phyloP scores from a whole-genome alignment of 2,329 filamentous ascomycete species.

The Thermothelomyces thermophilus region DNA sequence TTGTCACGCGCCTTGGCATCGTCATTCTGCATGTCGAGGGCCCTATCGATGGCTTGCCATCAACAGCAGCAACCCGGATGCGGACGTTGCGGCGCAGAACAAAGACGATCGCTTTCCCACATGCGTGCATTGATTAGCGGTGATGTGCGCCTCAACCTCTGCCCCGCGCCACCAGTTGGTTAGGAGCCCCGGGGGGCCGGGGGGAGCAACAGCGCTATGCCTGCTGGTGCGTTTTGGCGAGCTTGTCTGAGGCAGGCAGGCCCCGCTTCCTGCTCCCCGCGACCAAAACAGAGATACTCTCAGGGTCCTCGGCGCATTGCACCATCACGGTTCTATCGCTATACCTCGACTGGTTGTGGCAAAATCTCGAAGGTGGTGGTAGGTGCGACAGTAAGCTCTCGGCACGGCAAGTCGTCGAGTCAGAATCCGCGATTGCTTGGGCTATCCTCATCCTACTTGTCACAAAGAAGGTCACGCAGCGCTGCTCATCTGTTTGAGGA shows the following conservation, averaged over 20 bases:
- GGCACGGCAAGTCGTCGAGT: neutral
- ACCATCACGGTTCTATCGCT: neutral
- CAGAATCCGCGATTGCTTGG: neutral
- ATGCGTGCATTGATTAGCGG: neutral
- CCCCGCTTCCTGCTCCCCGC: neutral
- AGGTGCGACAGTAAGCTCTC: too few species aligned
- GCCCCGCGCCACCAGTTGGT: slow-evolving; percentile 1
- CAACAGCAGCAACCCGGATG: neutral
- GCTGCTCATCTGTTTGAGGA: neutral
- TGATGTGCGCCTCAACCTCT: slow-evolving; percentile 1
- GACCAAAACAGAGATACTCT: neutral
- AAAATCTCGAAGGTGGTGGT: neutral
- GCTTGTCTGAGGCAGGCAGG: neutral
- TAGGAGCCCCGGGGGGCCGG: too few species aligned
- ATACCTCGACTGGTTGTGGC: neutral
- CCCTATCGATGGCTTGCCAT: neutral
- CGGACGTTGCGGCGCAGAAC: slow-evolving; percentile 1
- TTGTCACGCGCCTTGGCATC: slow-evolving; percentile 7
- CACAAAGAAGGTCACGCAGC: slow-evolving; percentile 1
- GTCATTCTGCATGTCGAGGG: slow-evolving; percentile 14
- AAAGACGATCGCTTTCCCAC: neutral
- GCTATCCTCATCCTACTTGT: neutral
- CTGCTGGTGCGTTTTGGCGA: neutral
- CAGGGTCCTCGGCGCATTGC: neutral
- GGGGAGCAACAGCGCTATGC: too few species aligned